These are phyloP conservation scores for Candida cerambycidarum DNA, from an alignment of 805 yeast genomes.

Conservation along the genomic window DNA sequence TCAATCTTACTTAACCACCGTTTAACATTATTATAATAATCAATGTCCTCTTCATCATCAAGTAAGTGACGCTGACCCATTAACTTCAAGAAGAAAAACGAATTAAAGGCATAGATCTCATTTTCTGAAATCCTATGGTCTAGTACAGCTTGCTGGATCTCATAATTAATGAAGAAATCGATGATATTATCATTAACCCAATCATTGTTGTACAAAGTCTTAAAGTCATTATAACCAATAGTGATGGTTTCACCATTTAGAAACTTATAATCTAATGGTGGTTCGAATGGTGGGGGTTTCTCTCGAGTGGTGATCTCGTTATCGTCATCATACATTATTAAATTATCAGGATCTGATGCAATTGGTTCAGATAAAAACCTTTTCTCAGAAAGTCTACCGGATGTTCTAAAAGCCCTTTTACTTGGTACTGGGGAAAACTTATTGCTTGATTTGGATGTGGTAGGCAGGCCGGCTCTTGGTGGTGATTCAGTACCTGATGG, in stretches of 20 bases:
- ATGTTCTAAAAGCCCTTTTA: background rate
- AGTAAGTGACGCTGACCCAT: conserved; percentile 23
- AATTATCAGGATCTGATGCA: background rate
- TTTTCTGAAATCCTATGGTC: conserved; percentile 22
- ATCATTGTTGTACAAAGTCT: conserved; percentile 72
- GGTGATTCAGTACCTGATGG: no score
- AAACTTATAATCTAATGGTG: conserved; percentile 51
- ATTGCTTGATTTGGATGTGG: no score
- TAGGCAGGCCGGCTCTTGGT: no score
- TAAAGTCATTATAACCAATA: conserved; percentile 69
- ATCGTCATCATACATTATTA: background rate
- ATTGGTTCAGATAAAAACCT: background rate
- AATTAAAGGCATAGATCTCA: conserved; percentile 64
- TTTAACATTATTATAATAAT: conserved; percentile 61
- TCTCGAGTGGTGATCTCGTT: background rate
- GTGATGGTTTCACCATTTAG: conserved; percentile 53
- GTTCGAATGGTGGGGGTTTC: conserved; percentile 40
- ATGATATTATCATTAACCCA: conserved; percentile 90
- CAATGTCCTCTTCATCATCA: conserved; percentile 4
- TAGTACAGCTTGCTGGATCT: conserved; percentile 40
- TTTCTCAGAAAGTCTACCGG: background rate
- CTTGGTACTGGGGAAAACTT: background rate
- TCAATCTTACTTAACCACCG: conserved; percentile 79
- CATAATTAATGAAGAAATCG: conserved; percentile 75
- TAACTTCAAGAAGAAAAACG: conserved; percentile 78